These are phyloP conservation scores for Clonostachys solani DNA, from an alignment of 2,329 filamentous ascomycete species.

Conservation along the genomic window DNA sequence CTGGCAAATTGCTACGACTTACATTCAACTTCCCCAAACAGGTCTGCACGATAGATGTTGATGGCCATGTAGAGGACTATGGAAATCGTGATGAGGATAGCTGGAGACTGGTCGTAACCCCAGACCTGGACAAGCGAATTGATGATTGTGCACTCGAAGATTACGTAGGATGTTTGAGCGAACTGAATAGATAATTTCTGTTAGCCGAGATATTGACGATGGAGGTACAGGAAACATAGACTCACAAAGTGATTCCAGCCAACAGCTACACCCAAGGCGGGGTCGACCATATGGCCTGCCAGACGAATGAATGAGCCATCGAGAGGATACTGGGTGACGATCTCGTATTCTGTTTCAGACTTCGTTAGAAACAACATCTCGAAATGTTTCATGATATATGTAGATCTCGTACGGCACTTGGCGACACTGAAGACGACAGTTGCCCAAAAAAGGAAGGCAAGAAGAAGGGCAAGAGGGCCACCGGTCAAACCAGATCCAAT, in stretches of 20 bases:
- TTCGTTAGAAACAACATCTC: too few relatives aligned
- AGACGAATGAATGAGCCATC: slow-evolving; percentile 1
- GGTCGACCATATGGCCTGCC: not conserved
- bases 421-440: not conserved
- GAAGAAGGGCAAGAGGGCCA: not conserved
- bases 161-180: not conserved
- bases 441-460: not conserved
- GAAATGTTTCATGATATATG: too few relatives aligned
- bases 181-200: not conserved
- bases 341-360: not conserved
- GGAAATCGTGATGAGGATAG: not conserved
- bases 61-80: not conserved
- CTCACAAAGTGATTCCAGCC: slow-evolving; percentile 1
- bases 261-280: not conserved
- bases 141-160: slow-evolving; percentile 1
- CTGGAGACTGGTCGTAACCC: not conserved
- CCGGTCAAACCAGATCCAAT: not conserved
- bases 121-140: not conserved
- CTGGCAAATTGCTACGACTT: not conserved
- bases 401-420: not conserved
- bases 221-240: too few relatives aligned
- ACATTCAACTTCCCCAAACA: slow-evolving; percentile 1
- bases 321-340: not conserved
- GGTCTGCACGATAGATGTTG: not conserved
- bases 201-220: not conserved